Base-by-base conservation (phyloP, 2,329 filamentous ascomycete species). In the Sphaerulina vaccinii region DNA sequence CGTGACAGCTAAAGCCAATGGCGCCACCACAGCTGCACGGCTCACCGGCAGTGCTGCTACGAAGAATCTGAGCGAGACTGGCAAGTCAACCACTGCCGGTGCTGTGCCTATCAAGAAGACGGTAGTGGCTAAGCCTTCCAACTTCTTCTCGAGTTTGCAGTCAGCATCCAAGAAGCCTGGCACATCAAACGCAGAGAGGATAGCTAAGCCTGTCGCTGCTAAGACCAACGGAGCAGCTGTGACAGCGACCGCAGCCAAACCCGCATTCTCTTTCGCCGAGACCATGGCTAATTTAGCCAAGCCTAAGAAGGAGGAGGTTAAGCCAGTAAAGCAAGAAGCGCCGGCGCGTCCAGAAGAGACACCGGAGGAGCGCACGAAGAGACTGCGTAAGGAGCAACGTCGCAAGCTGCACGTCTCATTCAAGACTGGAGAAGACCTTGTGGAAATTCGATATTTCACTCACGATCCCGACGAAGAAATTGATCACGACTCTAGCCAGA, bases 401-500 rank as follows among this genome's bases (percentile, higher is more conserved):
- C 79, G 86, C 29, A 82, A 86, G 57, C 73, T 90, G 18, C 79
- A 84, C 10, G 88, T 92, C 5, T 79, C 73, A 5, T 92, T 87
- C 78, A 87, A 85, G 64, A 78, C 82, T 0, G 86, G 86, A 43
- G 73, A 79, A 15, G 79, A 83, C 23, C 76, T 92, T 23, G 84
- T 84, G 1, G 75, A 87, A 59, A 74, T 89, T 49, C 80, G 81
- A 57, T 73, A 84, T 43, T 90, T 91, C 70, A 82, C 83, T 49
- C 87, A 88, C 62, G 85, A 89, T 55, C 83, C 82, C 1, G 79
- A 80, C 1, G 87, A 90, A 65, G 85, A 89, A 60, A 77, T 84
- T 51, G 85, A 83, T 47, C 79, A 86, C 49, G 80, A 82, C 48
- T 76, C 79, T 49, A 86, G 83, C 62, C 84, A 88, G 77, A 79